Evolutionary conservation across 2,329 filamentous ascomycete genomes (phyloP), one percentile per base, ranked within the genome.

Genomic region (Colletotrichum plurivorum): DNA sequence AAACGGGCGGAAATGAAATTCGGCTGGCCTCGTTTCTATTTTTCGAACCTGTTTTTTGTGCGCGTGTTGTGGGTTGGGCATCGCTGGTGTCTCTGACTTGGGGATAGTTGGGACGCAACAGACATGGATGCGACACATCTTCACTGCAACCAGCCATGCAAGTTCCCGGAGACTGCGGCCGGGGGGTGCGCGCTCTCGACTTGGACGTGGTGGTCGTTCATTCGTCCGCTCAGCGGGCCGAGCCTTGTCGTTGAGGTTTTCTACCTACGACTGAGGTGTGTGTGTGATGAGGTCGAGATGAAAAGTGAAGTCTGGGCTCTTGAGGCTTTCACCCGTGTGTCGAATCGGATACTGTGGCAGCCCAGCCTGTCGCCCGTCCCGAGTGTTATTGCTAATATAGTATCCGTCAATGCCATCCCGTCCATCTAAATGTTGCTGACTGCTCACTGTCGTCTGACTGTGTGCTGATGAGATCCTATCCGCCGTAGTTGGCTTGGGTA

Each of bases 41-140:
- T 56, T 52, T 46, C 18, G 45, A 20, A 20, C 16, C n/a, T 7
- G 15, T 41, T 54, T 46, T 69, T 69, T 69, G 61, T 69, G 61
- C 55, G 62, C 62, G 39, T 65, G 61, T 6, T 48, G 66, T 55
- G 61, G 61, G 61, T 69, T 69, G 66, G 66, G 66, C 66, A 69
- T 59, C 66, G 48, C 18, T 67, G 49, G 9, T 15, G 48, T 54
- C 66, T 65, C 58, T 65, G 49, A 36, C 61, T 65, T 39, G 66
- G 66, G 61, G 48, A 39, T n/a, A 49, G 55, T 69, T 66, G 66
- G 66, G 66, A 69, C 66, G 66, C 53, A 69, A 69, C 15, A 18
- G 22, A 59, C 65, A 64, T 36, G 66, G 66, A 48, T 55, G 46
- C 48, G 51, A 57, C n/a, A 48, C 61, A 31, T 39, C 54, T 46